Evolutionary conservation across 805 yeast species (phyloP), one percentile per base, ranked within the genome.

Genomic region (Saccharomycopsis schoenii): DNA sequence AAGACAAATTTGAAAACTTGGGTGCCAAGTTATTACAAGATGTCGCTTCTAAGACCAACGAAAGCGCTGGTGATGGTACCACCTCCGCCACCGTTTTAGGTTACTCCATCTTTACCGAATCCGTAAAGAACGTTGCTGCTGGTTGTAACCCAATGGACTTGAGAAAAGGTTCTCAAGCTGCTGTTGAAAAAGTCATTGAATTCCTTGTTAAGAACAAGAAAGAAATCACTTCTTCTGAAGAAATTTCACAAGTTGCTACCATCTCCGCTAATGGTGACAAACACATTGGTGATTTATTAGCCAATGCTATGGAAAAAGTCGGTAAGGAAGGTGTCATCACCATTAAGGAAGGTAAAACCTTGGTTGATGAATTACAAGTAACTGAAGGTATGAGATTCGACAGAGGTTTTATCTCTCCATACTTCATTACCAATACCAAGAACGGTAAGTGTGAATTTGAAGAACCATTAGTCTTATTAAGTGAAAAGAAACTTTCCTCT

Each of bases 251-350:
- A 80, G 98, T 93, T 58, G 99, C 99, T 64, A 89, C 97, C 61
- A 93, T 93, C 70, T 89, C 97, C 60, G 97, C 98, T 66, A 93
- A 93, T 74, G 98, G 98, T 66, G 99, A 93, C 73, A 71, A 80
- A 37, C 97, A 92, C 79, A 88, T 93, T 67, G 99, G 99, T 73
- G 78, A 82, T 72, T 79, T 94, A 68, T 81, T 93, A 72, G 97
- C 98, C 59, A 83, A 86, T 60, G 98, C 99, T 66, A 93, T 93
- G 96, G 97, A 91, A 77, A 92, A 92, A 76, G 99, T 93, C 64
- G 99, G 99, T 69, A 91, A 93, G 77, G 98, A 93, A 75, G 99
- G 99, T 80, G 98, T 93, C 66, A 92, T 93, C 74, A 93, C 98
- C 68, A 94, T 93, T 70, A 93, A 87, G 80, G 97, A 90, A 76